phyloP scores from a whole-genome alignment of 805 yeast genomes.

The Hanseniaspora vineae region DNA sequence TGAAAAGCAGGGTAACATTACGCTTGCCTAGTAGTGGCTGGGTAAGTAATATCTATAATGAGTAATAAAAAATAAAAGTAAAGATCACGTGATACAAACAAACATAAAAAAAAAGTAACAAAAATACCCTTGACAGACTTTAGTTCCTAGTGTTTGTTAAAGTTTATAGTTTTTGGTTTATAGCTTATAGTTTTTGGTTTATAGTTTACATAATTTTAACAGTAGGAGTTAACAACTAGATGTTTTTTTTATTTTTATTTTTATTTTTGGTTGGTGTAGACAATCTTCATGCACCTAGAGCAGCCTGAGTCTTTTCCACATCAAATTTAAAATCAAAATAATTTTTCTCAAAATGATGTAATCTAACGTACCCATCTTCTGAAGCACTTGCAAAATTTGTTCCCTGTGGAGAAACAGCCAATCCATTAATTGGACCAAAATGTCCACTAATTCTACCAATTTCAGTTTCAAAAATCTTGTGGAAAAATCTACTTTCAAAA shows the following conservation, averaged over 20 bases:
- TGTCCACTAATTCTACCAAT: slow-evolving; percentile 96
- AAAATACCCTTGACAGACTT: too few relatives aligned
- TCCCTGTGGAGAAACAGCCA: slow-evolving; percentile 92
- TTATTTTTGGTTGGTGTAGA: background rate
- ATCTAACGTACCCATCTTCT: slow-evolving; percentile 94
- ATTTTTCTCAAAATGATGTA: slow-evolving; percentile 84
- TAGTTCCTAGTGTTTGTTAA: too few relatives aligned
- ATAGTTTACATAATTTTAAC: too few relatives aligned
- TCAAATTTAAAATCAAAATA: slow-evolving; percentile 86
- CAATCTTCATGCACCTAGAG: background rate
- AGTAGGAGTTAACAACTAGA: too few relatives aligned
- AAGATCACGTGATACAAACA: too few relatives aligned
- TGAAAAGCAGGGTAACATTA: too few relatives aligned
- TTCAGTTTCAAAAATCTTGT: slow-evolving; percentile 89
- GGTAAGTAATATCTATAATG: too few relatives aligned
- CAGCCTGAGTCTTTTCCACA: background rate
- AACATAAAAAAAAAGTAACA: too few relatives aligned
- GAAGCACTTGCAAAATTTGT: slow-evolving; percentile 93
- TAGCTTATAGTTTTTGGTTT: too few relatives aligned
- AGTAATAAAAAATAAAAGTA: too few relatives aligned
- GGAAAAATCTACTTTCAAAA: slow-evolving; percentile 92
- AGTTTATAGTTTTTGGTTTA: too few relatives aligned
- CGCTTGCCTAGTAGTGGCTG: too few relatives aligned
- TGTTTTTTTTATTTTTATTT: background rate
- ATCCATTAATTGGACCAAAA: slow-evolving; percentile 93